A percentile compares a stretch with the other conserved stretches of the same genome.
Conservation (phyloP, 306 rosid species). For the Crataegus laevigata region DNA sequence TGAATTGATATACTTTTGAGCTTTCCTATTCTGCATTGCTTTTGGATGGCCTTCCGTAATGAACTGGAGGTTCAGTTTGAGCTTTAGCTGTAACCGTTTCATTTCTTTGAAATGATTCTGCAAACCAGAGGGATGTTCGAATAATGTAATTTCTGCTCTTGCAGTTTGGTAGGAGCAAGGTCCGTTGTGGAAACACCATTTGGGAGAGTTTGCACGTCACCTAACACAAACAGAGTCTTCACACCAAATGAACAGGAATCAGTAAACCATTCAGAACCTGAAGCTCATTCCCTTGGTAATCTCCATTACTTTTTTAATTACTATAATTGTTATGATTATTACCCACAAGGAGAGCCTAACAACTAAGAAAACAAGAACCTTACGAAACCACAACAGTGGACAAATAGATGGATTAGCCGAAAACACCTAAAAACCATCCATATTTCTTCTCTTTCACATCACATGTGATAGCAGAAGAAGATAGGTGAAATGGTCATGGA, state of each 20-base stretch:
- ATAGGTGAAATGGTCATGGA: constrained; percentile 20
- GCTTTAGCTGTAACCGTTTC: neutral
- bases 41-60: neutral
- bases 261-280: constrained; percentile 24
- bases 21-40: neutral
- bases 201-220: constrained; percentile 24
- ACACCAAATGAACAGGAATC: constrained; percentile 43
- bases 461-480: constrained; percentile 4
- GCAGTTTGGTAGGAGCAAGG: constrained; percentile 19
- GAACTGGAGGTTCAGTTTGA: neutral
- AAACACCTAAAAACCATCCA: constrained; percentile 19
- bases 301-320: neutral
- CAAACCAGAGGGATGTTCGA: neutral
- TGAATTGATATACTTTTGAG: neutral
- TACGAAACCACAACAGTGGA: constrained; percentile 13
- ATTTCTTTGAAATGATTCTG: neutral
- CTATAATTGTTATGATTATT: neutral
- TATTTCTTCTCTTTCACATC: neutral
- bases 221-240: constrained; percentile 52
- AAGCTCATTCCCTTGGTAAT: constrained; percentile 42
- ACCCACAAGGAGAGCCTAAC: constrained; percentile 8
- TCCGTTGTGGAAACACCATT: constrained; percentile 13
- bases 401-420: constrained; percentile 23
- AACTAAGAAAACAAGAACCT: constrained; percentile 18
- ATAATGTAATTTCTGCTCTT: neutral